Evolutionary conservation across 257 asterid species (phyloP), one percentile per base, ranked within the genome.

Genomic region (Fraxinus anomala): DNA sequence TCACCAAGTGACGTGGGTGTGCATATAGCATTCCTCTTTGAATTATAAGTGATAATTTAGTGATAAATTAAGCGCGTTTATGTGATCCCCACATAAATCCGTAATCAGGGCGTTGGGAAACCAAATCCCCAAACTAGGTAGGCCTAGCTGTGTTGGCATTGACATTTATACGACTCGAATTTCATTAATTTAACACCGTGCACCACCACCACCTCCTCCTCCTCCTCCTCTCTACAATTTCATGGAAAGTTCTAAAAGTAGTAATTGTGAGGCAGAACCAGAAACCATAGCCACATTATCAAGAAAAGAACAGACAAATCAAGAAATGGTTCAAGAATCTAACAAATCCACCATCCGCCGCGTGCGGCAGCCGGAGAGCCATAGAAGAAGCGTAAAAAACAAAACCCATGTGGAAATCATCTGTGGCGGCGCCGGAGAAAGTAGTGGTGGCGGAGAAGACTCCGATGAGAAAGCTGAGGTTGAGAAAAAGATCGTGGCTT

Each of bases 141-240:
- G 91, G 90, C 47, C 85, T 89, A 85, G 82, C 81, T 83, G 80
- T 73, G 89, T 81, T 85, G 90, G 86, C 91, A 82, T 87, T 88
- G 86, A 56, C 66, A 56, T 82, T 83, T 86, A 84, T 77, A 76
- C 54, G 79, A 73, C 79, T 65, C 83, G 73, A 42, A 33, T 51
- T 44, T 44, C 83, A 79, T 81, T 84, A 84, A 85, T 84, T 83
- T 11, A 84, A 83, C 87, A 70, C 83, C 83, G 33, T 79, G 37
- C 77, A 72, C 67, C 67, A 1, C 67, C 67, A 1, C 70, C 56
- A 12, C 67, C 47, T 5, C 73, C 72, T 37, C 33, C 65, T n/a
- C 44, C 47, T 5, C 73, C 36, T 21, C 40, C 68, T 47, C 21
- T 17, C 56, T 14, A 3, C 56, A 14, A 16, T 4, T 68, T 65